These are phyloP conservation scores for Debaryomyces sp. DNA, from an alignment of 1,139 yeast species.

Conservation along the genomic window DNA sequence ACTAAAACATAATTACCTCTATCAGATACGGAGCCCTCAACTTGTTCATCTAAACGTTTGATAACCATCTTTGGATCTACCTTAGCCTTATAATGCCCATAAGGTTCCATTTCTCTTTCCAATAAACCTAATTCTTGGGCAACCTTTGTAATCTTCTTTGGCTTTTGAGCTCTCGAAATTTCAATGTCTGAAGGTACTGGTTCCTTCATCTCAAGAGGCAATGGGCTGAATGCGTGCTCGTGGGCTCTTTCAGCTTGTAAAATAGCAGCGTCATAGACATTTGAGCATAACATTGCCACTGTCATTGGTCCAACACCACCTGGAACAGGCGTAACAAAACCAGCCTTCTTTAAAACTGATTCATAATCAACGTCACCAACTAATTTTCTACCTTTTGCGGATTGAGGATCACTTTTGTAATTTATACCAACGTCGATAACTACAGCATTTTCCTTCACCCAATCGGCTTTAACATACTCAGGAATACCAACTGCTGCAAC, in stretches of 20 bases:
- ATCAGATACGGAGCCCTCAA: constrained; percentile 46
- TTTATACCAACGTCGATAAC: constrained; percentile 83
- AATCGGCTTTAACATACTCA: constrained; percentile 68
- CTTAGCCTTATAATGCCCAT: constrained; percentile 76
- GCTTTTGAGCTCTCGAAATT: constrained; percentile 72
- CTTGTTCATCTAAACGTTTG: constrained; percentile 58
- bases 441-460: constrained; percentile 69
- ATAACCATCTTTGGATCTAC: constrained; percentile 58
- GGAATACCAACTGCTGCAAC: constrained; percentile 80
- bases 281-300: constrained; percentile 77
- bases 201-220: constrained; percentile 48
- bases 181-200: constrained; percentile 82
- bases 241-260: constrained; percentile 52
- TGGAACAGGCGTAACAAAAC: constrained; percentile 78
- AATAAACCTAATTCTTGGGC: constrained; percentile 68
- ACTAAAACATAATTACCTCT: constrained; percentile 70
- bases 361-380: constrained; percentile 80
- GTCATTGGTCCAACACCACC: constrained; percentile 95
- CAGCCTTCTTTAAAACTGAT: constrained; percentile 56
- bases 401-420: constrained; percentile 63
- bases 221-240: constrained; percentile 47
- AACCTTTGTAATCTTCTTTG: constrained; percentile 63
- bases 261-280: constrained; percentile 68
- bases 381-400: constrained; percentile 64
- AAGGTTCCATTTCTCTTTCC: constrained; percentile 67